phyloP scores from a whole-genome alignment of 1,284 basidiomycete species.

The Trichosporon sp. region DNA sequence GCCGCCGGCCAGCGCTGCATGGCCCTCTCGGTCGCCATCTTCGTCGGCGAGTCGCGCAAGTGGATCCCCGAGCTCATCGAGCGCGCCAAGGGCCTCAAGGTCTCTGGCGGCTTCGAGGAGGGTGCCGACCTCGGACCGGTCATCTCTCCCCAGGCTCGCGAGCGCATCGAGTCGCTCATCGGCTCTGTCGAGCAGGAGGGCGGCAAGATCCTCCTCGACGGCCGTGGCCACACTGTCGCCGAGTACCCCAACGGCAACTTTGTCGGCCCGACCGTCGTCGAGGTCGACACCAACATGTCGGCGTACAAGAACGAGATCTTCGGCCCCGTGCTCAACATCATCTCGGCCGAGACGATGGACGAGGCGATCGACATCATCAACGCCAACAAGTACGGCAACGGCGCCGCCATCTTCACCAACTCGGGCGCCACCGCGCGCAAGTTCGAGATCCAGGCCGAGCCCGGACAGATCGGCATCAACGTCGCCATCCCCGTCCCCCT shows the following conservation, averaged over 20 bases:
- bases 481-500: slow-evolving; percentile 84
- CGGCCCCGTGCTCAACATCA: slow-evolving; percentile 78
- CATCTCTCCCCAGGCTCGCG: slow-evolving; percentile 82
- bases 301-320: slow-evolving; percentile 97
- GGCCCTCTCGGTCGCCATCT: slow-evolving; percentile 77
- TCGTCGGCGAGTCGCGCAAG: slow-evolving; percentile 74
- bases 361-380: slow-evolving; percentile 89
- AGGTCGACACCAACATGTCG: slow-evolving; percentile 74
- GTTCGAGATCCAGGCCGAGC: slow-evolving; percentile 83
- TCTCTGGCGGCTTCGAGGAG: slow-evolving; percentile 85
- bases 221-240: slow-evolving; percentile 64
- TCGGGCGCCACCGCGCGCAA: slow-evolving; percentile 92
- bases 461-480: slow-evolving; percentile 92
- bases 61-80: slow-evolving; percentile 87
- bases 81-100: slow-evolving; percentile 72
- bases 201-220: slow-evolving; percentile 83
- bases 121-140: slow-evolving; percentile 86
- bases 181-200: slow-evolving; percentile 77
- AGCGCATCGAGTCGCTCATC: slow-evolving; percentile 72
- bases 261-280: slow-evolving; percentile 86
- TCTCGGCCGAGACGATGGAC: slow-evolving; percentile 80
- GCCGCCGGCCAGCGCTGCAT: slow-evolving; percentile 97
- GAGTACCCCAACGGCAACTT: slow-evolving; percentile 90
- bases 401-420: slow-evolving; percentile 93
- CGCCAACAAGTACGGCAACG: slow-evolving; percentile 80